Base-by-base conservation (phyloP, 495 filamentous ascomycete genomes). In the Jackrogersella multiformis region DNA sequence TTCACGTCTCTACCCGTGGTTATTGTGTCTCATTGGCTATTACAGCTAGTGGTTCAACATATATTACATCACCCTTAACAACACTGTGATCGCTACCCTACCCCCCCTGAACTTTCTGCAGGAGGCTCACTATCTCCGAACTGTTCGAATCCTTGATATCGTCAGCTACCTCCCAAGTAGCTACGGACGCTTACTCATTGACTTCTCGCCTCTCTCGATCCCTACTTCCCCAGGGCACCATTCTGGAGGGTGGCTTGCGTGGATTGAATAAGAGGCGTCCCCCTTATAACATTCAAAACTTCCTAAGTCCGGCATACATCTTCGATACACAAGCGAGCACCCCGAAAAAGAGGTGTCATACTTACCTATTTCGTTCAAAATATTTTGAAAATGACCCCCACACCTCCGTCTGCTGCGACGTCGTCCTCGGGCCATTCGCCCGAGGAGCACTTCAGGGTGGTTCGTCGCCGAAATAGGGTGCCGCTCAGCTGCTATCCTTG, bases 401-500 rank as follows among this genome's bases (percentile, higher is more conserved):
- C 94, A 59, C 94, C 95, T 57, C 90, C 92, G n/a, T 97, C 94
- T 24, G 90, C 92, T 55, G 88, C 87, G 9, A 89, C 90, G 0
- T 93, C 92, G 12, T 88, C 86, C 36, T 85, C 87, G 59, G 84
- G 82, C 39, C 87, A 91, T 62, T 97, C 95, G 38, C 95, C 93
- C 24, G 92, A 96, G 76, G 86, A 87, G 35, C 90, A 94, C 70
- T 97, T 90, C 71, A 88, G 92, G 63, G 89, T 99, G 35, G 91
- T 97, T 53, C 88, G 94, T 66, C 97, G 96, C 79, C 87, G 95
- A 74, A 99, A 99, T 69, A 84, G 95, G 58, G 91, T 99, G 13
- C 95, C 95, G 28, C 83, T 99, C 38, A 97, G 93, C 42, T 99
- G 95, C 76, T 95, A 87, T 57, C 93, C 95, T 20, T 99, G 95